Conservation (phyloP, 163 green algal species). For the Volvox carteri region DNA sequence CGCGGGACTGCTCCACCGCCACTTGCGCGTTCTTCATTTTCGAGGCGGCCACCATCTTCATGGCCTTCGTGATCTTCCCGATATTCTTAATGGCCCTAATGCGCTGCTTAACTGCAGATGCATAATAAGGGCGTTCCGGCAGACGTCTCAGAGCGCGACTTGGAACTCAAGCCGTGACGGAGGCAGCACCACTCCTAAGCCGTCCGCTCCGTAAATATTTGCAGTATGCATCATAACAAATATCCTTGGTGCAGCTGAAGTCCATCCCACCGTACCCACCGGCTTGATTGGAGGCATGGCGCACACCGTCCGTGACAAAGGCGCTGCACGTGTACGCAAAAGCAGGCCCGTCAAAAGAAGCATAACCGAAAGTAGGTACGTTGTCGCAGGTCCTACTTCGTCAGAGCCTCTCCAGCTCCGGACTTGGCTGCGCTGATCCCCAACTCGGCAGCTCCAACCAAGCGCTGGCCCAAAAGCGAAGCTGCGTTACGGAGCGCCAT, state of each 20-base stretch:
- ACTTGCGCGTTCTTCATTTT: conserved; percentile 96
- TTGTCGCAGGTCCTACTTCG: conserved; percentile 36
- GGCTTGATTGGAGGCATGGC: conserved; percentile 79
- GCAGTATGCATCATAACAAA: background rate
- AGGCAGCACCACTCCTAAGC: background rate
- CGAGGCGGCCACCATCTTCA: conserved; percentile 99
- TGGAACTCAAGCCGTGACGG: conserved; percentile 3
- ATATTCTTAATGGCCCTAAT: conserved; percentile 99
- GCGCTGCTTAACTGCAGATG: conserved; percentile 91
- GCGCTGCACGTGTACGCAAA: conserved; percentile 49
- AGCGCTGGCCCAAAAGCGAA: conserved; percentile 59
- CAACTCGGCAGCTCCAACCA: conserved; percentile 49
- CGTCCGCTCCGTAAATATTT: background rate
- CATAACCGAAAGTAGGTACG: background rate
- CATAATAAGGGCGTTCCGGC: background rate
- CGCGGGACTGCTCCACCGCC: conserved; percentile 88
- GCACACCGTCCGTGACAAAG: conserved; percentile 60
- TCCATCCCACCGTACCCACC: conserved; percentile 56
- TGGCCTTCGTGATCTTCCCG: conserved; percentile 99
- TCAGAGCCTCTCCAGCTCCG: conserved; percentile 31
- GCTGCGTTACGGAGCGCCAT: conserved; percentile 71
- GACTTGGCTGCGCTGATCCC: conserved; percentile 46
- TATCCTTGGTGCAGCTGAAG: background rate
- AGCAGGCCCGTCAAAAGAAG: background rate
- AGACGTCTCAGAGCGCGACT: background rate